phyloP scores from a whole-genome alignment of 495 filamentous ascomycete species.

The Sphaerosporella brunnea region DNA sequence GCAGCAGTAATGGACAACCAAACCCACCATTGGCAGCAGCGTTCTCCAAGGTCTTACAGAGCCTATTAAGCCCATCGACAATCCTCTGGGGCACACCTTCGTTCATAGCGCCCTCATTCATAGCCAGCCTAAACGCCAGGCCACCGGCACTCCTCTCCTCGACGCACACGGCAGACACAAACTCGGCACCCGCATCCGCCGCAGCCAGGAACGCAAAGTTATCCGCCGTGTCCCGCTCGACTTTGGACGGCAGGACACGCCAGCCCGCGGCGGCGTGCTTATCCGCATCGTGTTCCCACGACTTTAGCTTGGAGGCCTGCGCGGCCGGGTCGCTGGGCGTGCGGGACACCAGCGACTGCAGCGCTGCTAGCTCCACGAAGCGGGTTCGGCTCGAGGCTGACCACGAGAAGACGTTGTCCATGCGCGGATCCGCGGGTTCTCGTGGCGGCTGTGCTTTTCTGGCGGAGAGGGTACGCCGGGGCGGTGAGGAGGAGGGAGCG shows the following conservation, averaged over 20 bases:
- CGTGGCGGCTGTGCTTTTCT: not conserved
- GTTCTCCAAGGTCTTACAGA: slow-evolving; percentile 16
- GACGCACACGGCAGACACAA: slow-evolving; percentile 22
- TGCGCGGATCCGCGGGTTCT: not conserved
- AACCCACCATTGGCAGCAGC: slow-evolving; percentile 16
- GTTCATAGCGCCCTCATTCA: slow-evolving; percentile 26
- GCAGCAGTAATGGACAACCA: not conserved
- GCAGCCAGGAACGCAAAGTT: slow-evolving; percentile 25
- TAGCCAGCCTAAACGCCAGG: slow-evolving; percentile 19
- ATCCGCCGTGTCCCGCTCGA: slow-evolving; percentile 20
- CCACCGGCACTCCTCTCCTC: slow-evolving; percentile 16
- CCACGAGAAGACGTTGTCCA: slow-evolving; percentile 21
- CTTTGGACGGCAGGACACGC: slow-evolving; percentile 17
- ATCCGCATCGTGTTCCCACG: slow-evolving; percentile 5
- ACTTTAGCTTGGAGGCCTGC: slow-evolving; percentile 1
- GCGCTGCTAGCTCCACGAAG: slow-evolving; percentile 22
- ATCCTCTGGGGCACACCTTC: slow-evolving; percentile 19
- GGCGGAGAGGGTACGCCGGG: not conserved
- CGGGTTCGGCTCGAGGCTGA: slow-evolving; percentile 13
- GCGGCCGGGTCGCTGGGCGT: slow-evolving; percentile 2
- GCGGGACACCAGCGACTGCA: slow-evolving; percentile 16
- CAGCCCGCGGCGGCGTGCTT: not conserved
- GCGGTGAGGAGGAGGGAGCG: no score
- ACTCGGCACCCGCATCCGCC: slow-evolving; percentile 10
- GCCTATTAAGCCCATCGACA: slow-evolving; percentile 17